phyloP scores from a whole-genome alignment of 352 stramenopile genomes.

The Phytopythium oedochilum region DNA sequence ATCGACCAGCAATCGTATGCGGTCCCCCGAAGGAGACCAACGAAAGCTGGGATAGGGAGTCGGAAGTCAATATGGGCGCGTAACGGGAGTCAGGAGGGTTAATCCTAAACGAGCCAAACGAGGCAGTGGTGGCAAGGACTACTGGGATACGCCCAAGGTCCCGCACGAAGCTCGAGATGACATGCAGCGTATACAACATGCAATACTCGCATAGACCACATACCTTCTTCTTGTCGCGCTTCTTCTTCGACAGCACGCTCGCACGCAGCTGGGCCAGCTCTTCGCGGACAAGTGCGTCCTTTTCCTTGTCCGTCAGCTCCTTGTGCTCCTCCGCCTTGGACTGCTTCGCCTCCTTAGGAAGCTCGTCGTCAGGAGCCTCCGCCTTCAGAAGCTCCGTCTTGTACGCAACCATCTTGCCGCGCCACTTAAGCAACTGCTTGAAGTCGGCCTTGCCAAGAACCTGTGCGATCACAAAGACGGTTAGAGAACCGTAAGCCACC shows the following conservation, averaged over 20 bases:
- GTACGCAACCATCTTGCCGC: constrained; percentile 91
- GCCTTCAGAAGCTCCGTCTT: constrained; percentile 79
- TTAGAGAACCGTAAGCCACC: background rate
- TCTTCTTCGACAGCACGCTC: constrained; percentile 80
- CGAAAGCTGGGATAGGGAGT: constrained; percentile 52
- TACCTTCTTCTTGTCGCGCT: constrained; percentile 90
- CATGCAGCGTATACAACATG: constrained; percentile 11
- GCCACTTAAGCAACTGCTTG: constrained; percentile 96
- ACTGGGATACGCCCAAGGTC: constrained; percentile 75
- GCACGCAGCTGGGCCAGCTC: constrained; percentile 77
- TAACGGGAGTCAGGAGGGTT: constrained; percentile 91
- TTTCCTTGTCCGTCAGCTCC: constrained; percentile 77
- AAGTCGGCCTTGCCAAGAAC: constrained; percentile 98
- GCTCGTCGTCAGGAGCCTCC: constrained; percentile 30
- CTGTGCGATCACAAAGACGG: constrained; percentile 18
- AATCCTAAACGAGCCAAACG: constrained; percentile 85
- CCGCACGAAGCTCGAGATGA: background rate
- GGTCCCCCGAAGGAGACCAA: constrained; percentile 7
- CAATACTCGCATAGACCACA: constrained; percentile 14
- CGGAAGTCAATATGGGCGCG: constrained; percentile 58
- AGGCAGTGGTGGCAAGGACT: constrained; percentile 76
- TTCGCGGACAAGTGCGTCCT: constrained; percentile 78
- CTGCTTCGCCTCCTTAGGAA: constrained; percentile 30
- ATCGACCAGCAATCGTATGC: constrained; percentile 60
- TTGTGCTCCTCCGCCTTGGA: constrained; percentile 26